phyloP scores from a whole-genome alignment of 2,329 filamentous ascomycete species.

The Penicillium frequentans region DNA sequence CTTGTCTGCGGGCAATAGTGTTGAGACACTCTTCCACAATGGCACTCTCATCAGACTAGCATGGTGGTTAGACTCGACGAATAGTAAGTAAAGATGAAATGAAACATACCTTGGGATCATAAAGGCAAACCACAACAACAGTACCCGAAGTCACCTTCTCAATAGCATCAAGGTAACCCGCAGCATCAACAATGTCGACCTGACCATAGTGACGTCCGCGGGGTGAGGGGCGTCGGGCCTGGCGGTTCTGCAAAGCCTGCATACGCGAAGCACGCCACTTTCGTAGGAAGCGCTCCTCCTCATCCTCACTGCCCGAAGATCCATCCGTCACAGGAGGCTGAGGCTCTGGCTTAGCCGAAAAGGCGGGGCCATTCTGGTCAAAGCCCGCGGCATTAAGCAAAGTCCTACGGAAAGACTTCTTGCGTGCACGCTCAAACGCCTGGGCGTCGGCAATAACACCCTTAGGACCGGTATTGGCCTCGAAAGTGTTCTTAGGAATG shows the following conservation, averaged over 20 bases:
- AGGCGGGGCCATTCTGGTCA: conserved; percentile 27
- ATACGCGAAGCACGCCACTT: conserved; percentile 82
- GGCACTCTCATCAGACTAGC: conserved; percentile 72
- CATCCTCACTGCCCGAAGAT: conserved; percentile 49
- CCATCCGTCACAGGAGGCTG: conserved; percentile 17
- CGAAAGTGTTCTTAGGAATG: conserved; percentile 46
- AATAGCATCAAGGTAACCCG: conserved; percentile 93
- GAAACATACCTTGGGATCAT: conserved; percentile 73
- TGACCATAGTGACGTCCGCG: conserved; percentile 76
- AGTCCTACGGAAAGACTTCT: conserved; percentile 48
- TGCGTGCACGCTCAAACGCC: conserved; percentile 50
- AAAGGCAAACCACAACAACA: conserved; percentile 89
- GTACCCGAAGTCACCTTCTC: conserved; percentile 83
- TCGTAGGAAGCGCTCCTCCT: conserved; percentile 78
- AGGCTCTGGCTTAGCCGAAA: conserved; percentile 27
- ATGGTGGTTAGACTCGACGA: neutral
- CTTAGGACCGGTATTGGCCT: conserved; percentile 53
- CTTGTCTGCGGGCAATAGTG: conserved; percentile 70
- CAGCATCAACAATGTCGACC: conserved; percentile 80
- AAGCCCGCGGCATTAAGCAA: conserved; percentile 38
- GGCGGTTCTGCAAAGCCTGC: conserved; percentile 70
- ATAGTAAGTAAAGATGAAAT: neutral
- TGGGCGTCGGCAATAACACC: conserved; percentile 54
- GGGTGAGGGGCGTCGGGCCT: conserved; percentile 70
- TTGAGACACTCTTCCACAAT: conserved; percentile 76